These are phyloP conservation scores for Fusarium falciforme DNA, from an alignment of 2,329 filamentous ascomycete genomes.

Conservation along the genomic window DNA sequence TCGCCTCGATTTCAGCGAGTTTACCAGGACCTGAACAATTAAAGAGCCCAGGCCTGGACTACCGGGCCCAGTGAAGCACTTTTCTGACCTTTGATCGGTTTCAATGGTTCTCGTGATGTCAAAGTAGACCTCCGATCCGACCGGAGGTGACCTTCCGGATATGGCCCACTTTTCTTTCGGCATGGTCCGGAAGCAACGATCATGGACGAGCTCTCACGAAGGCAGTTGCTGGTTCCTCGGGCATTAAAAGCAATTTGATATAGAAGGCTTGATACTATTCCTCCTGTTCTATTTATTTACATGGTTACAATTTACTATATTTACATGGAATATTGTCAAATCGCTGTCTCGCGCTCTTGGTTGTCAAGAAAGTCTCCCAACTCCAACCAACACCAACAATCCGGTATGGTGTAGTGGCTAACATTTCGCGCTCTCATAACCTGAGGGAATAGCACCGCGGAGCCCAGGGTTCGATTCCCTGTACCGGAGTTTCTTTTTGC, in stretches of 20 bases:
- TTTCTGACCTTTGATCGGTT: not conserved
- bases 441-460: conserved; percentile 27
- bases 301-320: not conserved
- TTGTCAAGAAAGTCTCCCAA: not conserved
- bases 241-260: not conserved
- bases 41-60: not conserved
- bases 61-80: not conserved
- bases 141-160: conserved; percentile 18
- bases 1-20: not conserved
- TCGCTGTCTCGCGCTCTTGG: not conserved
- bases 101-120: not conserved
- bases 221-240: not conserved
- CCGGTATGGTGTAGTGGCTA: conserved; percentile 40
- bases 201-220: not conserved
- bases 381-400: not conserved
- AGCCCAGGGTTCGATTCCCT: conserved; percentile 7
- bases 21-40: too few species aligned
- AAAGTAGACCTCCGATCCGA: conserved; percentile 10
- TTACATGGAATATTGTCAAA: not conserved
- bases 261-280: not conserved
- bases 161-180: not conserved
- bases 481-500: not conserved
- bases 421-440: conserved; percentile 46
- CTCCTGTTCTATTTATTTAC: not conserved
- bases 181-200: conserved; percentile 3